A percentile compares a stretch with the other conserved stretches of the same genome.
These are phyloP conservation scores for Biscogniauxia mediterranea DNA, from an alignment of 2,329 filamentous ascomycete genomes.

Conservation along the genomic window DNA sequence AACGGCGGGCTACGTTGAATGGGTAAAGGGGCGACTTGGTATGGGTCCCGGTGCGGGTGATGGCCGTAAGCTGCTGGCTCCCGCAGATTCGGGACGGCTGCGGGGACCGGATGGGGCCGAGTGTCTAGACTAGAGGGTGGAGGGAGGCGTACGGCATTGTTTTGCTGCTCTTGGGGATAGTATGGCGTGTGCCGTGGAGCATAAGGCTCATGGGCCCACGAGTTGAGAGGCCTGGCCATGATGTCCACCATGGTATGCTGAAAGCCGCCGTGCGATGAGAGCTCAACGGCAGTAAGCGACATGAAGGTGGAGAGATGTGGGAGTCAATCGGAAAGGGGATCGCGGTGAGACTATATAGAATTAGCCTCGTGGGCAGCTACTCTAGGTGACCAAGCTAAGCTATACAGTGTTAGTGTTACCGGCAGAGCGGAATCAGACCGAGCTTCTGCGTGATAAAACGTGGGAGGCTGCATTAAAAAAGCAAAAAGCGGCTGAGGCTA, in stretches of 20 bases:
- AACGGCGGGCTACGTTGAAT: slow-evolving; percentile 19
- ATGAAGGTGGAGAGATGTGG: slow-evolving; percentile 14
- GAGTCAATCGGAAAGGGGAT: slow-evolving; percentile 10
- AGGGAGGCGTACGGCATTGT: slow-evolving; percentile 27
- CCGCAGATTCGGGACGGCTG: slow-evolving; percentile 18
- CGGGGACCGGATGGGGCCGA: slow-evolving; percentile 19
- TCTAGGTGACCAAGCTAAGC: slow-evolving; percentile 5
- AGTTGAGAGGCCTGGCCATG: slow-evolving; percentile 31
- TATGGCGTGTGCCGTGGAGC: slow-evolving; percentile 26
- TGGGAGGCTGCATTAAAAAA: slow-evolving; percentile 14
- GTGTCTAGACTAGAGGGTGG: slow-evolving; percentile 27
- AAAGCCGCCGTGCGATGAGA: slow-evolving; percentile 21
- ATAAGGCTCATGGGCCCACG: slow-evolving; percentile 29
- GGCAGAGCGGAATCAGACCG: slow-evolving; percentile 15
- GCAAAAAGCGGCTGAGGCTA: slow-evolving; percentile 23
- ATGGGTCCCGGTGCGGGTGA: slow-evolving; percentile 21
- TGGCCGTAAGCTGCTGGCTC: slow-evolving; percentile 19
- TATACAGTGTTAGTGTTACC: slow-evolving; percentile 21
- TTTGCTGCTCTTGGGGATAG: slow-evolving; percentile 25
- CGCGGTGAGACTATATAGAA: slow-evolving; percentile 19
- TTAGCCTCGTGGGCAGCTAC: slow-evolving; percentile 9
- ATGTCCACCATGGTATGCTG: slow-evolving; percentile 32
- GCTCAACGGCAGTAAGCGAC: slow-evolving; percentile 23
- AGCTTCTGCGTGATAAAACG: slow-evolving; percentile 11
- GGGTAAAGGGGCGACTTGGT: slow-evolving; percentile 19